Percentiles rank a stretch among this genome's conserved stretches.
These are phyloP conservation scores for Colletotrichum siamense DNA, from an alignment of 2,329 filamentous ascomycete genomes.

Conservation along the genomic window DNA sequence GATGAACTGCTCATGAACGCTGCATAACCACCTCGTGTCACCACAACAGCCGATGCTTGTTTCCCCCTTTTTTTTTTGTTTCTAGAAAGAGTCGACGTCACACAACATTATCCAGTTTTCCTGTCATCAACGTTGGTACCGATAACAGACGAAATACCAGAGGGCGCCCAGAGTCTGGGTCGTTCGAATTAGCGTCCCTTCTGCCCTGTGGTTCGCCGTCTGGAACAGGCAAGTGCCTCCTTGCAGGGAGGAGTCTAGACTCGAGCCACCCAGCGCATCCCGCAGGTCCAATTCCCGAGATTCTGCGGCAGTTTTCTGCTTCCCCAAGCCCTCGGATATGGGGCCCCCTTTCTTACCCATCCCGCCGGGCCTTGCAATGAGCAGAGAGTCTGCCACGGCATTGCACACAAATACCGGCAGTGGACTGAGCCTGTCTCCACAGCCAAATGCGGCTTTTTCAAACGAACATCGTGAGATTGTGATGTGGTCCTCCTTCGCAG, in stretches of 20 bases:
- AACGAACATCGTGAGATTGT: background rate
- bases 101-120: background rate
- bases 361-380: background rate
- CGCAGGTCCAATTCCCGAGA: background rate
- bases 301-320: background rate
- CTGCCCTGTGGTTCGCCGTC: background rate
- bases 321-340: background rate
- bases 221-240: conserved; percentile 5
- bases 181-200: conserved; percentile 6
- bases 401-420: background rate
- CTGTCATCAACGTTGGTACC: background rate
- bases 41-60: background rate
- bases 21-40: background rate
- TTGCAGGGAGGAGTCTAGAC: background rate
- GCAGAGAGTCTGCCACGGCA: background rate
- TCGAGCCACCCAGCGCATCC: background rate
- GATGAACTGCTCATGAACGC: background rate
- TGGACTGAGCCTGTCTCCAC: background rate
- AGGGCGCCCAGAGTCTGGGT: background rate
- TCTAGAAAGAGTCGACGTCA: background rate
- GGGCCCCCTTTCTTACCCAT: background rate
- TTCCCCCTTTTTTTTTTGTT: background rate
- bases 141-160: background rate
- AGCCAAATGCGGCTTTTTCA: background rate
- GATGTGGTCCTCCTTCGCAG: background rate